Evolutionary conservation across 140 eudicot species (phyloP).

Genomic region (Ambrosia hybrid): DNA sequence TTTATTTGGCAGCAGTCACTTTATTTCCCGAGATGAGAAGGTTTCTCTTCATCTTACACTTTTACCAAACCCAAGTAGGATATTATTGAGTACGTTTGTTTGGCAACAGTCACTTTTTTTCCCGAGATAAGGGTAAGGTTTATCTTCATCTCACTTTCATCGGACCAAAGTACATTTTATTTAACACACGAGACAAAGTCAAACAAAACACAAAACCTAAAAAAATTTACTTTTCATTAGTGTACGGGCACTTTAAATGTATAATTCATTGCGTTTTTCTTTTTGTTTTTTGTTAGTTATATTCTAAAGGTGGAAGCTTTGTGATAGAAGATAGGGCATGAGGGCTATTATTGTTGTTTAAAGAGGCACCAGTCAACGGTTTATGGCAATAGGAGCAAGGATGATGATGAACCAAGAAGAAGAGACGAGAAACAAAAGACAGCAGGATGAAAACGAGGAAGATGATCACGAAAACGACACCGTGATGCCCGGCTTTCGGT

Average conservation of each 20-base stretch:
- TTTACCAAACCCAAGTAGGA: too few species aligned
- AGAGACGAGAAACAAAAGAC: slow-evolving; percentile 26
- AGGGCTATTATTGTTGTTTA: slow-evolving; percentile 8
- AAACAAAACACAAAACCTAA: slow-evolving; percentile 12
- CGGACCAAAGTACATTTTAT: too few species aligned
- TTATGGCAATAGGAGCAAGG: slow-evolving; percentile 16
- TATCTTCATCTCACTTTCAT: too few species aligned
- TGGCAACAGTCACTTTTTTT: too few species aligned
- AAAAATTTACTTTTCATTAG: background rate
- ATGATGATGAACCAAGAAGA: slow-evolving; percentile 29
- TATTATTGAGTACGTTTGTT: too few species aligned
- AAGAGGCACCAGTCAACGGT: slow-evolving; percentile 6
- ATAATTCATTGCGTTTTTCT: background rate
- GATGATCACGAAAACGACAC: slow-evolving; percentile 78
- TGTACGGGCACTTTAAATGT: slow-evolving; percentile 9
- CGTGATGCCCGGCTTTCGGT: slow-evolving; percentile 97
- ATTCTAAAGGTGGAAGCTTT: background rate
- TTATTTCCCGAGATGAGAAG: too few species aligned
- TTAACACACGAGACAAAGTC: background rate
- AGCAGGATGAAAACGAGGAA: slow-evolving; percentile 17
- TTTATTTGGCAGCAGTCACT: too few species aligned
- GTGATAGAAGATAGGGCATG: slow-evolving; percentile 2
- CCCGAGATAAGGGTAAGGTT: too few species aligned
- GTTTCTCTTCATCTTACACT: too few species aligned
- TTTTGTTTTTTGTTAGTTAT: background rate